Conservation (phyloP, 805 yeast species). For the Vanderwaltozyma verrucispora region DNA sequence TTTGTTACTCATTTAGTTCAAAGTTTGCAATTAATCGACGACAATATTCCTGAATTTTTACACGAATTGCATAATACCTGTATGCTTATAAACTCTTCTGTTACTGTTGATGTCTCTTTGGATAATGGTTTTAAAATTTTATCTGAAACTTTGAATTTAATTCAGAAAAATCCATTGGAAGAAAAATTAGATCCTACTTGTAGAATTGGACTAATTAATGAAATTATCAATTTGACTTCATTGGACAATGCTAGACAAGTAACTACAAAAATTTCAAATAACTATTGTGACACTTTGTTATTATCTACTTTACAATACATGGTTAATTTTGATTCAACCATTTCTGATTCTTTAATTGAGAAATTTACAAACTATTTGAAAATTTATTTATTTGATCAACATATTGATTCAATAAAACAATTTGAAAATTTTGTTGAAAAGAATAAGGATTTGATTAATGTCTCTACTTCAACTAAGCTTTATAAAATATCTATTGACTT, state of each 20-base stretch:
- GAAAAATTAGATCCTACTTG: neutral
- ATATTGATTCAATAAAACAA: conserved; percentile 9
- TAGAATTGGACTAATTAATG: conserved; percentile 8
- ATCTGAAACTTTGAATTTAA: conserved; percentile 10
- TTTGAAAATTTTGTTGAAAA: conserved; percentile 15
- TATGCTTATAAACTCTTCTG: conserved; percentile 15
- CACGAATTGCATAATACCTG: conserved; percentile 11
- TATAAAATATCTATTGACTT: conserved; percentile 15
- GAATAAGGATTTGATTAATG: conserved; percentile 4
- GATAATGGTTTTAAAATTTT: conserved; percentile 18
- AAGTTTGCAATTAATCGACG: conserved; percentile 1
- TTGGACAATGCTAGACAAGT: conserved; percentile 10
- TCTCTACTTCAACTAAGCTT: conserved; percentile 7
- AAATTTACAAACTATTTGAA: conserved; percentile 6
- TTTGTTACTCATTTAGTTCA: conserved; percentile 24
- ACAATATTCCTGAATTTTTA: conserved; percentile 7
- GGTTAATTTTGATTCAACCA: neutral
- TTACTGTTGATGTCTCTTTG: conserved; percentile 17
- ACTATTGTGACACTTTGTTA: conserved; percentile 14
- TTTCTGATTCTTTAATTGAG: neutral
- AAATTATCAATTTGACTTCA: conserved; percentile 16
- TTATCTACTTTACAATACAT: conserved; percentile 16
- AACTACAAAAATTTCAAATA: conserved; percentile 11
- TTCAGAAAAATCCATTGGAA: conserved; percentile 1
- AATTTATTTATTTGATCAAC: conserved; percentile 9